Evolutionary conservation across 768 basidiomycete genomes (phyloP), one percentile per base, ranked within the genome.

Genomic region (Amanita subjunquillea): DNA sequence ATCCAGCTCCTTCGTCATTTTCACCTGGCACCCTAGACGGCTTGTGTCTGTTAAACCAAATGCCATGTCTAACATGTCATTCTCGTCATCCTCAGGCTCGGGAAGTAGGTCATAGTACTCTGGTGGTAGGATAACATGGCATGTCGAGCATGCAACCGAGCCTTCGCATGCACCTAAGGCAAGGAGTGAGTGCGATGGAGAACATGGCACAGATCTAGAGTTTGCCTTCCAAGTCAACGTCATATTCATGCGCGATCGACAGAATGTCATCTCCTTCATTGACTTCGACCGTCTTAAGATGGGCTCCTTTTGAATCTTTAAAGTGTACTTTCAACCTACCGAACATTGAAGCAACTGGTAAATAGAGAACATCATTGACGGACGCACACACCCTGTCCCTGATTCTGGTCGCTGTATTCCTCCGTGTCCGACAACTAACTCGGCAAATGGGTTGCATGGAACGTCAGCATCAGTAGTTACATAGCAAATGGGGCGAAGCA

Each of bases 21-120:
- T 64, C 22, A 88, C 84, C 63, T 88, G 87, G 61, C 87, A 88
- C 0, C 87, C 87, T 17, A 90, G 69, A 8, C 83, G 73, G 56
- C 87, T 95, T 59, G 95, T 97, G 61, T 97, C 95, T 0, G 92
- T 94, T 49, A 98, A 74, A 0, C 91, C 96, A 60, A 97, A 98
- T 3, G 95, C 95, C 78, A 98, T 90, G 66, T 97, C 95, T 37
- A 99, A 78, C 91, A 94, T 93, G 60, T 92, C 94, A 61, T 97
- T 99, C 70, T 99, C 95, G 63, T 99, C 95, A 58, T 98, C 95
- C 51, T 88, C 88, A 3, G 95, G 94, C 62, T 98, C 95, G 1
- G 90, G 86, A 2, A 98, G 76, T 44, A 78, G 65, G 65, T 97
- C 90, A 64, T 93, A 97, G 55, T 83, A 75, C 61, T 92, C 83